Percentiles rank a stretch among this genome's conserved stretches.
phyloP scores from a whole-genome alignment of 2,329 filamentous ascomycete species.

The Fusarium solani-melongenae region DNA sequence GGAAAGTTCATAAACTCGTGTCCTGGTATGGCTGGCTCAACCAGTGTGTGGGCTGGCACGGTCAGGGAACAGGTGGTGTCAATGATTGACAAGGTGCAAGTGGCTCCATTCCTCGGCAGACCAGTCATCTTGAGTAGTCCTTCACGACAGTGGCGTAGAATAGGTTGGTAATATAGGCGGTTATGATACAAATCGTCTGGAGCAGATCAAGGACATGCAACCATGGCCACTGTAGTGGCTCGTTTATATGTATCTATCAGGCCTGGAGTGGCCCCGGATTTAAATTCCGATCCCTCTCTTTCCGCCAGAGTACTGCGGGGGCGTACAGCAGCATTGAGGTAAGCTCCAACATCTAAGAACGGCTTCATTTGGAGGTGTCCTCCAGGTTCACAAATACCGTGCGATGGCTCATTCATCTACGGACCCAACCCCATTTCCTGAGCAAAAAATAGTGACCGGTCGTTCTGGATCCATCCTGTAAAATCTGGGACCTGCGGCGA shows the following conservation, averaged over 20 bases:
- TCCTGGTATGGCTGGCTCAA: conserved; percentile 9
- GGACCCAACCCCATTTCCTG: conserved; percentile 14
- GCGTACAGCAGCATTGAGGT: too few species aligned
- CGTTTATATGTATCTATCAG: neutral
- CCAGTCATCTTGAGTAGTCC: neutral
- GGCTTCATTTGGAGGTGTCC: too few species aligned
- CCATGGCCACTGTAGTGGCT: neutral
- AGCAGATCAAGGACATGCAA: neutral
- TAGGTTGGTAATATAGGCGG: too few species aligned
- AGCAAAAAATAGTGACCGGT: conserved; percentile 12
- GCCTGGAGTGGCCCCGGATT: neutral
- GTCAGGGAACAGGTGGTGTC: conserved; percentile 10
- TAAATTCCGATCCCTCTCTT: neutral
- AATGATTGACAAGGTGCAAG: conserved; percentile 1
- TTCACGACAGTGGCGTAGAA: too few species aligned
- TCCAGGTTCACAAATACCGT: too few species aligned
- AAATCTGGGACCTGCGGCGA: neutral
- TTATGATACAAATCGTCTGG: too few species aligned
- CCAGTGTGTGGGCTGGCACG: conserved; percentile 4
- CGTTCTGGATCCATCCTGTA: conserved; percentile 15
- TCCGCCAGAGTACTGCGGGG: neutral
- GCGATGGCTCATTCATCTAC: neutral
- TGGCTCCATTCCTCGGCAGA: neutral
- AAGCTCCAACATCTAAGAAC: too few species aligned
- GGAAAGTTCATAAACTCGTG: conserved; percentile 22